These are phyloP conservation scores for Pelargonium myrrhifolium DNA, from an alignment of 441 rosid species.

Conservation along the genomic window DNA sequence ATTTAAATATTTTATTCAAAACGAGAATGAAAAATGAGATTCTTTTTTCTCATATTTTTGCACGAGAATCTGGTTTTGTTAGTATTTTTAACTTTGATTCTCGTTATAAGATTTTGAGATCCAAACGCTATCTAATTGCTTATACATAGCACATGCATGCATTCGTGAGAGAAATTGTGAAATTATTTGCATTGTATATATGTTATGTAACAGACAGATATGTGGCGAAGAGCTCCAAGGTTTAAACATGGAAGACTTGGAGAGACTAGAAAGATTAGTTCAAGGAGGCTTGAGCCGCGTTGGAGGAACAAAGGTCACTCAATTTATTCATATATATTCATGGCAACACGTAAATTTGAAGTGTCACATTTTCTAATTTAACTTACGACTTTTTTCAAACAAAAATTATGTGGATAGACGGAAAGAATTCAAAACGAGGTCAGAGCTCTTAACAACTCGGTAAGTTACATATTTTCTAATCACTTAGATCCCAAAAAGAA, in stretches of 20 bases:
- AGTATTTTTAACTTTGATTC: too few relatives aligned
- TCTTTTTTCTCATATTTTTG: too few relatives aligned
- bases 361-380: background rate
- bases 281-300: constrained; percentile 64
- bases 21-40: background rate
- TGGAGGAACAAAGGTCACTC: constrained; percentile 56
- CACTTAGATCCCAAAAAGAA: too few relatives aligned
- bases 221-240: constrained; percentile 89
- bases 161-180: too few relatives aligned
- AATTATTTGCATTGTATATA: too few relatives aligned
- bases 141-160: too few relatives aligned
- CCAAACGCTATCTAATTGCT: too few relatives aligned
- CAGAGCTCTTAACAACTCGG: background rate
- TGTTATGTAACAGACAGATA: constrained; percentile 66
- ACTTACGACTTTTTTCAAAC: too few relatives aligned
- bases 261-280: constrained; percentile 61
- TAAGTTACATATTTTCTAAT: background rate
- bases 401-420: too few relatives aligned
- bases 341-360: background rate
- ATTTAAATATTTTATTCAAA: too few relatives aligned
- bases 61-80: too few relatives aligned
- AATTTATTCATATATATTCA: background rate
- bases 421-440: background rate
- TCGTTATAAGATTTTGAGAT: too few relatives aligned
- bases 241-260: constrained; percentile 61